A percentile compares a stretch with the other conserved stretches of the same genome.
Evolutionary conservation across 257 asterid species (phyloP).

Genomic region (Nicotiana attenuata): DNA sequence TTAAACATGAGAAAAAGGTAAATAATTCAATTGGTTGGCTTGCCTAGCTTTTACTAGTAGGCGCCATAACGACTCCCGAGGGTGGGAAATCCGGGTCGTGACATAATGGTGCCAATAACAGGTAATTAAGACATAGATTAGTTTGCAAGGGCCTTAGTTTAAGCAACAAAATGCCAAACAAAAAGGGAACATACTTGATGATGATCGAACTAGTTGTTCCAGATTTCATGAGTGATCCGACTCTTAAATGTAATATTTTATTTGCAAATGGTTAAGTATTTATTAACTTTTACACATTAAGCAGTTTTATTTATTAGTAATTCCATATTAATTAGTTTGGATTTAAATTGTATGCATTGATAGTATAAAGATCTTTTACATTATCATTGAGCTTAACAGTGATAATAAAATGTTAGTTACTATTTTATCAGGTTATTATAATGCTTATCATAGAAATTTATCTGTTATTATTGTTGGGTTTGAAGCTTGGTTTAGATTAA

Average conservation of each 20-base stretch:
- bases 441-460: too few relatives aligned
- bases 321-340: neutral
- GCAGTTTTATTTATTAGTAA: neutral
- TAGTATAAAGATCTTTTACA: neutral
- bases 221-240: neutral
- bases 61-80: too few relatives aligned
- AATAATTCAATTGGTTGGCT: too few relatives aligned
- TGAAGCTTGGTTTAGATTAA: too few relatives aligned
- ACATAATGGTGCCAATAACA: neutral
- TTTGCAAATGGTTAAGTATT: neutral
- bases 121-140: neutral
- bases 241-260: neutral
- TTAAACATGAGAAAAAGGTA: too few relatives aligned
- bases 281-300: neutral
- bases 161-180: neutral
- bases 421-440: too few relatives aligned
- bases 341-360: neutral
- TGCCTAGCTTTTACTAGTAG: too few relatives aligned
- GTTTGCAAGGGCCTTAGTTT: neutral
- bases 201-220: neutral
- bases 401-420: too few relatives aligned
- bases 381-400: too few relatives aligned
- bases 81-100: too few relatives aligned
- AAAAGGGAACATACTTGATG: neutral
- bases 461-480: too few relatives aligned